Percentiles rank a stretch among this genome's conserved stretches.
phyloP scores from a whole-genome alignment of 352 stramenopile species.

The Globisporangium megalacanthum region DNA sequence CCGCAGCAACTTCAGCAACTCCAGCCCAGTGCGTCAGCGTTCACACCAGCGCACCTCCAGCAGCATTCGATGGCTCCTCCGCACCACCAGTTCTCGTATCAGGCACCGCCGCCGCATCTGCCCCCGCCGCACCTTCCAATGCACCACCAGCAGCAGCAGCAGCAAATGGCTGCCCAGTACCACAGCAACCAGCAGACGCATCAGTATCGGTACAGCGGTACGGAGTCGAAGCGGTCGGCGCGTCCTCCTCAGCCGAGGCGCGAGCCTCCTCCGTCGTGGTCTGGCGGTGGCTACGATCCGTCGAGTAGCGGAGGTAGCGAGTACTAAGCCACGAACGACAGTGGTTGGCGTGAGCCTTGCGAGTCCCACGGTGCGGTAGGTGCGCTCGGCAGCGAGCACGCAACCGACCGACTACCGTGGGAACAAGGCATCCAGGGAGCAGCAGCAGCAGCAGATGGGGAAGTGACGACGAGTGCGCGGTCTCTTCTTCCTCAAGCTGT shows the following conservation, averaged over 20 bases:
- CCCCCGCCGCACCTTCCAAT: slow-evolving; percentile 13
- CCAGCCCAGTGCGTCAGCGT: slow-evolving; percentile 10
- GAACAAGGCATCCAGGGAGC: no score
- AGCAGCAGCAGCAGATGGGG: not conserved
- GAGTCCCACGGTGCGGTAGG: slow-evolving; percentile 4
- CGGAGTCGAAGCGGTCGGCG: slow-evolving; percentile 35
- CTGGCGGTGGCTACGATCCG: slow-evolving; percentile 42
- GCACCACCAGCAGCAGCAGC: slow-evolving; percentile 22
- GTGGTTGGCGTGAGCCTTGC: not conserved
- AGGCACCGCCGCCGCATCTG: slow-evolving; percentile 19
- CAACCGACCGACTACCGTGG: no score
- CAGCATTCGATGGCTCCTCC: slow-evolving; percentile 8
- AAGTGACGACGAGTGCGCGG: not conserved
- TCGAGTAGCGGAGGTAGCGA: slow-evolving; percentile 5
- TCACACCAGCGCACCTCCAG: slow-evolving; percentile 12
- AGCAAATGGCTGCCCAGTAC: slow-evolving; percentile 16
- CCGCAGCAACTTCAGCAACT: slow-evolving; percentile 17
- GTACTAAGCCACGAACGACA: slow-evolving; percentile 27
- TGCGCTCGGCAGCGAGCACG: no score
- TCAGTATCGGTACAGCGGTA: slow-evolving; percentile 63
- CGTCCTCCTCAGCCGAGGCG: slow-evolving; percentile 27
- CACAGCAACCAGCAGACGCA: slow-evolving; percentile 30
- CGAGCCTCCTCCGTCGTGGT: slow-evolving; percentile 48
- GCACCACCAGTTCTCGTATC: slow-evolving; percentile 19
- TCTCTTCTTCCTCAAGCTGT: not conserved